Percentiles rank a stretch among this genome's conserved stretches.
phyloP scores from a whole-genome alignment of 257 asterid species.

The Gardenia jasminoides region DNA sequence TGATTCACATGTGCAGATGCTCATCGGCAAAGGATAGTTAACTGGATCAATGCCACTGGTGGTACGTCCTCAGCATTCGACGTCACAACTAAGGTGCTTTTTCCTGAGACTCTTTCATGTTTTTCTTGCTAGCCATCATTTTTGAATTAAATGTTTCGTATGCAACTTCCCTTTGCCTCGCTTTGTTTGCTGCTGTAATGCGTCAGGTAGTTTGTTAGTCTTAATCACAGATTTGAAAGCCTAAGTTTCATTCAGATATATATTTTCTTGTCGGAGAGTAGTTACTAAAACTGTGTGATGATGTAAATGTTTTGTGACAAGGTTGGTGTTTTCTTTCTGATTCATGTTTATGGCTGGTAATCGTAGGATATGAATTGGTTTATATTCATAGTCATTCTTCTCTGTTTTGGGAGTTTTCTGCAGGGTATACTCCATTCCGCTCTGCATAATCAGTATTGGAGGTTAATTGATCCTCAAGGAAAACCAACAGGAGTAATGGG shows the following conservation, averaged over 20 bases:
- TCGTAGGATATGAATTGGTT: neutral
- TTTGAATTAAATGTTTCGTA: neutral
- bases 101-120: neutral
- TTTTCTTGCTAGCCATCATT: neutral
- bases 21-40: slow-evolving; percentile 58
- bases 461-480: slow-evolving; percentile 54
- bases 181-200: neutral
- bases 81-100: slow-evolving; percentile 54
- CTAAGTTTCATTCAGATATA: neutral
- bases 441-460: slow-evolving; percentile 48
- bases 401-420: neutral
- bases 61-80: slow-evolving; percentile 62
- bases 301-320: neutral
- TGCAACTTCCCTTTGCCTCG: neutral
- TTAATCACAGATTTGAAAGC: neutral
- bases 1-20: slow-evolving; percentile 35
- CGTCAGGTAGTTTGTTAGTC: neutral
- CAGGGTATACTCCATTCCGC: slow-evolving; percentile 49
- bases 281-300: neutral
- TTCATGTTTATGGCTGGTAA: neutral
- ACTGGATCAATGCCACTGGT: slow-evolving; percentile 65
- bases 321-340: neutral
- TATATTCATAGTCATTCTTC: neutral
- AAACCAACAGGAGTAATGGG: slow-evolving; percentile 70
- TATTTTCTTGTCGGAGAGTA: neutral